Percentiles rank a stretch among this genome's conserved stretches.
phyloP scores from a whole-genome alignment of 2,329 filamentous ascomycete genomes.

The Fusarium dimerum region DNA sequence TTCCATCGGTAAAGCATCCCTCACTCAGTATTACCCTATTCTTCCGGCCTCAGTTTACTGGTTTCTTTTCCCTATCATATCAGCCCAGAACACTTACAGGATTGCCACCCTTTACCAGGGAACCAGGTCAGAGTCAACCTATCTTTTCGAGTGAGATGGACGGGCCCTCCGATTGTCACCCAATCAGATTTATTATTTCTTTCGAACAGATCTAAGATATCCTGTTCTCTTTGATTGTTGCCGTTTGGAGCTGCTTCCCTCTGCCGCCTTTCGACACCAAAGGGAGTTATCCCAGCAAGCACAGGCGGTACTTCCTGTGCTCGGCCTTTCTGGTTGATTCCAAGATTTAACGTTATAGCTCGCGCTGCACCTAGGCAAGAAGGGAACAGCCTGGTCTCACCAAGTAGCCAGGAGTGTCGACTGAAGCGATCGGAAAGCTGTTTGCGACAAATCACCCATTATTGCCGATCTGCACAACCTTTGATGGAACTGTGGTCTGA shows the following conservation, averaged over 20 bases:
- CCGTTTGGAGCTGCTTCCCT: conserved; percentile 11
- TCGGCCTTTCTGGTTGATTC: background rate
- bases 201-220: conserved; percentile 5
- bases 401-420: background rate
- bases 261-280: conserved; percentile 7
- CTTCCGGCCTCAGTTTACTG: background rate
- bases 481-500: background rate
- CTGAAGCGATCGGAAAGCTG: background rate
- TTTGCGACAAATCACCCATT: background rate
- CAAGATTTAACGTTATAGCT: background rate
- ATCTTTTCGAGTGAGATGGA: no score
- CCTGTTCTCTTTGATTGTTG: conserved; percentile 9
- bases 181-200: background rate
- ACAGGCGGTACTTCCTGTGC: background rate
- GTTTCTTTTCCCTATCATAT: background rate
- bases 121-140: no score
- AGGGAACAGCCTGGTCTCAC: background rate
- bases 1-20: background rate
- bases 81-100: background rate
- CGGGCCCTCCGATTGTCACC: no score
- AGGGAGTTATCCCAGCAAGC: conserved; percentile 8
- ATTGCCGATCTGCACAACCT: background rate
- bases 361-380: background rate
- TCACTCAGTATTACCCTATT: background rate
- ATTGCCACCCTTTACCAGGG: no score